These are phyloP conservation scores for Fremontodendron californicum DNA, from an alignment of 345 rosid species.

Conservation along the genomic window DNA sequence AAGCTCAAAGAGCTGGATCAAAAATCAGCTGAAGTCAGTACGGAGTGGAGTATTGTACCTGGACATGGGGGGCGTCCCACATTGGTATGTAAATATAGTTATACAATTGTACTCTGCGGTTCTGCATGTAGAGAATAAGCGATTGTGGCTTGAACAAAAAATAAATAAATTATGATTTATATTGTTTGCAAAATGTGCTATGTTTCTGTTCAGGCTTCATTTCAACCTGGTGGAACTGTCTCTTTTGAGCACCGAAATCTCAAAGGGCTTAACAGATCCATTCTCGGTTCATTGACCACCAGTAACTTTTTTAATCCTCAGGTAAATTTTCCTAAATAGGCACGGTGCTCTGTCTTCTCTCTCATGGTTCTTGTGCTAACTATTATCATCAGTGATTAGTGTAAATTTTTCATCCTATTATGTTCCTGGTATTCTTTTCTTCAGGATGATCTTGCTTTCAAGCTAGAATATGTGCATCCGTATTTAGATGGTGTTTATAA, in stretches of 20 bases:
- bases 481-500: constrained; percentile 81
- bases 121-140: constrained; percentile 1
- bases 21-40: constrained; percentile 97
- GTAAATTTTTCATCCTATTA: not conserved
- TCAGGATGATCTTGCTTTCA: constrained; percentile 99
- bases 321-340: constrained; percentile 34
- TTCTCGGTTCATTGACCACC: constrained; percentile 91
- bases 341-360: not conserved
- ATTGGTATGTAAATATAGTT: constrained; percentile 43
- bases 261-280: constrained; percentile 83
- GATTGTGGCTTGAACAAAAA: not conserved
- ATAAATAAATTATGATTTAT: not conserved
- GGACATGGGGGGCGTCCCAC: constrained; percentile 97
- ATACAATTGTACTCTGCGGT: not conserved
- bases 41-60: constrained; percentile 98
- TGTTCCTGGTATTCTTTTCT: constrained; percentile 7
- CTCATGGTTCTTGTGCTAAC: not conserved
- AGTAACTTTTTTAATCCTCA: constrained; percentile 94
- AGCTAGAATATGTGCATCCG: constrained; percentile 96
- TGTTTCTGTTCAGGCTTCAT: constrained; percentile 57
- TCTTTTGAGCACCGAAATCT: constrained; percentile 93
- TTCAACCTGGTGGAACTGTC: constrained; percentile 97
- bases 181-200: not conserved
- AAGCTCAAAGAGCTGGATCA: constrained; percentile 94
- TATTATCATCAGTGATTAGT: not conserved